Conservation (phyloP, 192 early-diverging fungal genomes). For the Entophlyctis luteolus region DNA sequence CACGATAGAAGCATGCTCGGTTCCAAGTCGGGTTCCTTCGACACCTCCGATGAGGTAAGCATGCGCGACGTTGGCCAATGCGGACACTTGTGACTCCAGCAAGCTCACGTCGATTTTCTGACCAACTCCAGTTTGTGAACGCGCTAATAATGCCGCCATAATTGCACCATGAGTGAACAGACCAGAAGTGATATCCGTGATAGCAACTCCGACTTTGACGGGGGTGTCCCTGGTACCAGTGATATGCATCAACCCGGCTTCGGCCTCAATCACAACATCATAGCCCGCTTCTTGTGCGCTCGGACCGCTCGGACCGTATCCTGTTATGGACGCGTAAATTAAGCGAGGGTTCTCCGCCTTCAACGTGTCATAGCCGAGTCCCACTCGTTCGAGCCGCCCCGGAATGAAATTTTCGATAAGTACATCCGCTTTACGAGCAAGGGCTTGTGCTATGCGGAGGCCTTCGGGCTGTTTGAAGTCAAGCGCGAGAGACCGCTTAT, state of each 20-base stretch:
- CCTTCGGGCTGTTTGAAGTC: conserved; percentile 73
- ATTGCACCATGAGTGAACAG: conserved; percentile 87
- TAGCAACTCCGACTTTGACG: conserved; percentile 94
- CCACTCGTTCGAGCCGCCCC: conserved; percentile 73
- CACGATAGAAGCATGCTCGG: conserved; percentile 84
- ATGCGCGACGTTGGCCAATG: conserved; percentile 85
- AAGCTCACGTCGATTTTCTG: conserved; percentile 86
- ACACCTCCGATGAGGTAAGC: conserved; percentile 77
- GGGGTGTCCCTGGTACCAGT: conserved; percentile 75
- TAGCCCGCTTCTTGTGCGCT: conserved; percentile 79
- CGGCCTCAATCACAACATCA: conserved; percentile 63
- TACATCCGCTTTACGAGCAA: conserved; percentile 62
- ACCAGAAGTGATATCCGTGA: conserved; percentile 76
- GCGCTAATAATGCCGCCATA: conserved; percentile 75
- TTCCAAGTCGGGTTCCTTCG: conserved; percentile 76
- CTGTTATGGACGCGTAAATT: conserved; percentile 83
- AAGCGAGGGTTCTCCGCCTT: conserved; percentile 66
- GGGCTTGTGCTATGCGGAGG: conserved; percentile 56
- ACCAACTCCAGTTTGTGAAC: conserved; percentile 61
- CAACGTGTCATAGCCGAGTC: conserved; percentile 73
- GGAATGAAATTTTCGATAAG: conserved; percentile 92
- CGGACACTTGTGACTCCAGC: conserved; percentile 81
- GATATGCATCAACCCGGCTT: conserved; percentile 94
- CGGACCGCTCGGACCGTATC: conserved; percentile 85
- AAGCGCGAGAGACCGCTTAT: conserved; percentile 85